Conservation (phyloP, 805 yeast species). For the Hanseniaspora singularis region DNA sequence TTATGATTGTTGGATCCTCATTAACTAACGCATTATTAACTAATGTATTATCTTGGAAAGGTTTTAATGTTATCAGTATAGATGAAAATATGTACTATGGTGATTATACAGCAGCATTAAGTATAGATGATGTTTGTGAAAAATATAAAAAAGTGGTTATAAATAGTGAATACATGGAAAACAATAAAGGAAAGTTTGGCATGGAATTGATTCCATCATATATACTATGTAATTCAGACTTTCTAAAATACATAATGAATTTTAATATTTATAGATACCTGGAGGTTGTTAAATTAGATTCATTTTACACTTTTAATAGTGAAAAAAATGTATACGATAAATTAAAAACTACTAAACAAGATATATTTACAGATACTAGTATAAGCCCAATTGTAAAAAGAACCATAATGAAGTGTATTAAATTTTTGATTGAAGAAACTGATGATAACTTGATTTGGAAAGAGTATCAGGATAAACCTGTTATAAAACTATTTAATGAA, state of each 20-base stretch:
- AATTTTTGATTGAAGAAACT: constrained; percentile 51
- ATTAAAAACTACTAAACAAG: constrained; percentile 77
- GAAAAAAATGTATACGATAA: constrained; percentile 85
- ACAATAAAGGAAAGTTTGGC: constrained; percentile 55
- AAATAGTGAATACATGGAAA: constrained; percentile 17
- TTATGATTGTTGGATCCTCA: constrained; percentile 86
- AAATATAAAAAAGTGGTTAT: constrained; percentile 70
- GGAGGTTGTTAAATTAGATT: constrained; percentile 79
- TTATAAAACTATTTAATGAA: constrained; percentile 46
- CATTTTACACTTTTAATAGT: constrained; percentile 65
- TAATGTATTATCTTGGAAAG: constrained; percentile 95
- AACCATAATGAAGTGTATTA: constrained; percentile 31
- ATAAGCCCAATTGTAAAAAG: constrained; percentile 67
- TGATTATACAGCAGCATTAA: constrained; percentile 72
- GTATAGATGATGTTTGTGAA: constrained; percentile 69
- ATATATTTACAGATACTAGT: constrained; percentile 80
- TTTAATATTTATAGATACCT: constrained; percentile 82
- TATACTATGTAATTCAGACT: constrained; percentile 81
- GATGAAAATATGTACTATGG: constrained; percentile 82
- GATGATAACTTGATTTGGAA: constrained; percentile 44
- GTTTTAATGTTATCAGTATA: constrained; percentile 84
- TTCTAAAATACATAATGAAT: constrained; percentile 42
- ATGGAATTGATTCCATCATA: constrained; percentile 80
- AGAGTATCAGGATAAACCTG: constrained; percentile 43
- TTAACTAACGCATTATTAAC: constrained; percentile 77